Evolutionary conservation across 495 filamentous ascomycete species (phyloP), one percentile per base, ranked within the genome.

Genomic region (Podospora conica): DNA sequence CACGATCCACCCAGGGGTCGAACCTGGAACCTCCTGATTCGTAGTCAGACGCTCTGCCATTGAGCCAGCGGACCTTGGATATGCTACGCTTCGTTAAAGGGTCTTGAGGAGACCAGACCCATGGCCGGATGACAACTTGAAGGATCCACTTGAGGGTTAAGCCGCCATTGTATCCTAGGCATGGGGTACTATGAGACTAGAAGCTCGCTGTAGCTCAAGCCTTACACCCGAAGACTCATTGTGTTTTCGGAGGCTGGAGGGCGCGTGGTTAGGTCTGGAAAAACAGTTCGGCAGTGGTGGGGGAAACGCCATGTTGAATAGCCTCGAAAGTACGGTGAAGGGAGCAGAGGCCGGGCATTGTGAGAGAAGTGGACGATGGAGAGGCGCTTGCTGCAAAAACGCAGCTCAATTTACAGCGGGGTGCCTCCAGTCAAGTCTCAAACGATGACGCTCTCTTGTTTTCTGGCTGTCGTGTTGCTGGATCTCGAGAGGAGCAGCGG

Each of bases 21-120:
- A 63, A 63, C 61, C 61, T 63, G 61, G 61, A 63, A 63, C 61
- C 61, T 63, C 61, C 61, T 63, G 61, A 63, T 63, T 63, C 61
- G 55, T 65, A 65, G 55, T 65, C 63, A 65, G 31, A 58, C 55
- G 29, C 54, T 58, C 66, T 67, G 66, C 66, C 66, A 62, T 67
- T 60, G 57, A 65, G 58, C 58, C 60, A 61, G 65, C 61, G 61
- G 61, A 63, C 61, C 29, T 27, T 40, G 4, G 53, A 24, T n/a
- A 1, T n/a, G 27, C 1, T 1, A 21, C 9, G 1, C 0, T 2
- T 9, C 2, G 2, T 9, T 29, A 59, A 24, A n/a, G 28, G 3
- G 28, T 12, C 0, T 18, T 2, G 40, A 48, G 18, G 18, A 48
- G 18, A 15, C 15, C 18, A 2, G 40, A 48, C 6, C 40, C n/a